These are phyloP conservation scores for Aspergillus alliaceus DNA, from an alignment of 2,329 filamentous ascomycete genomes.

Conservation along the genomic window DNA sequence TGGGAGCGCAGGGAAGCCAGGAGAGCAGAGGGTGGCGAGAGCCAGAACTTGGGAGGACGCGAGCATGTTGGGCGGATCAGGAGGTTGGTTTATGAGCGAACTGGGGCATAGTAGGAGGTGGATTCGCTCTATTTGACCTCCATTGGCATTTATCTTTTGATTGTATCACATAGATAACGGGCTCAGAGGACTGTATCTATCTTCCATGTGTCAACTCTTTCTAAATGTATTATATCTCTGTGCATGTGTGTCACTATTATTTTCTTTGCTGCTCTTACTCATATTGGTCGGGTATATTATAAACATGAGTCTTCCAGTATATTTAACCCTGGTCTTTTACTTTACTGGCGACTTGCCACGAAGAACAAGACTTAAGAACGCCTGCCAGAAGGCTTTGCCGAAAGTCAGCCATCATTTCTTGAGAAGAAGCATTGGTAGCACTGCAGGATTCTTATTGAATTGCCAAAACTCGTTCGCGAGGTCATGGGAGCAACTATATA, in stretches of 20 bases:
- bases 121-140: not conserved
- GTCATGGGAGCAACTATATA: too few species aligned
- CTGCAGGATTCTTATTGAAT: too few species aligned
- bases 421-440: too few species aligned
- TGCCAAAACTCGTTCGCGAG: too few species aligned
- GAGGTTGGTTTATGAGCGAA: slow-evolving; percentile 29
- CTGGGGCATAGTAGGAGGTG: not conserved
- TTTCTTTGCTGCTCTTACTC: not conserved
- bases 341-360: too few species aligned
- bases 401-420: too few species aligned
- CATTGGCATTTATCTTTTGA: not conserved
- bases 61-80: slow-evolving; percentile 30
- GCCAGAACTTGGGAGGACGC: slow-evolving; percentile 15
- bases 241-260: not conserved
- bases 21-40: slow-evolving; percentile 16
- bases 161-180: not conserved
- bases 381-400: too few species aligned
- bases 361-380: too few species aligned
- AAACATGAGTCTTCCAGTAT: not conserved
- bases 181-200: not conserved
- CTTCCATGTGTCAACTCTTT: not conserved
- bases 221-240: not conserved
- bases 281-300: not conserved
- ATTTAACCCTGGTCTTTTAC: too few species aligned
- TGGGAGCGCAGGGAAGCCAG: slow-evolving; percentile 30